These are phyloP conservation scores for Claviceps pazoutovae DNA, from an alignment of 2,329 filamentous ascomycete genomes.

Conservation along the genomic window DNA sequence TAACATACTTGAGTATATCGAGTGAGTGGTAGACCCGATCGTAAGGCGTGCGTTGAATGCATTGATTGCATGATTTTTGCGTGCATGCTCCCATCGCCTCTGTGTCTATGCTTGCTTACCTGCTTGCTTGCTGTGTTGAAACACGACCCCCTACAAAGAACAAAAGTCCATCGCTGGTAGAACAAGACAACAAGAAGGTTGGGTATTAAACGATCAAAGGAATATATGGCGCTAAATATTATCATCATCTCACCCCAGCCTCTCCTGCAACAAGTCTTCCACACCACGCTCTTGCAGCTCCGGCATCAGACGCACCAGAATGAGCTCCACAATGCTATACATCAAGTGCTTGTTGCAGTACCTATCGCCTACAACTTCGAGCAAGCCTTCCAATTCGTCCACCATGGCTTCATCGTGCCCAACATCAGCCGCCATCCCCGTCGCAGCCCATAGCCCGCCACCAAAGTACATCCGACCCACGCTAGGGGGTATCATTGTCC, in stretches of 20 bases:
- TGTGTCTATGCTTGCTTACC: too few relatives aligned
- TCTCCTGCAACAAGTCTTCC: slow-evolving; percentile 58
- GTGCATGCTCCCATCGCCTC: too few relatives aligned
- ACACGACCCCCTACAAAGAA: too few relatives aligned
- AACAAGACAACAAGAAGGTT: neutral
- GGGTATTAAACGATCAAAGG: neutral
- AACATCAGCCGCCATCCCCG: slow-evolving; percentile 10
- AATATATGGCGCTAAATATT: neutral
- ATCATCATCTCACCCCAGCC: slow-evolving; percentile 29
- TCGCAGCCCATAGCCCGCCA: slow-evolving; percentile 18
- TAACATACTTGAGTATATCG: too few relatives aligned
- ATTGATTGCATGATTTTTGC: too few relatives aligned
- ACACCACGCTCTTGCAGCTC: slow-evolving; percentile 64
- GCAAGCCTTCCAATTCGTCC: slow-evolving; percentile 47
- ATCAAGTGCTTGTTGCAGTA: slow-evolving; percentile 91
- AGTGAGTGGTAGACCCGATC: too few relatives aligned
- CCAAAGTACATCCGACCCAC: slow-evolving; percentile 38
- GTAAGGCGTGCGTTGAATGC: too few relatives aligned
- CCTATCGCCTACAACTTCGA: slow-evolving; percentile 64
- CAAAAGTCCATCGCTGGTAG: too few relatives aligned
- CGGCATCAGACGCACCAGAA: slow-evolving; percentile 71
- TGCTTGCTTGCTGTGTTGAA: too few relatives aligned
- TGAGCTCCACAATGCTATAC: slow-evolving; percentile 66
- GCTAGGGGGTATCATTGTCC: slow-evolving; percentile 31
- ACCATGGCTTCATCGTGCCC: slow-evolving; percentile 29